Base-by-base conservation (phyloP, 306 rosid species). In the Vigna mungo region DNA sequence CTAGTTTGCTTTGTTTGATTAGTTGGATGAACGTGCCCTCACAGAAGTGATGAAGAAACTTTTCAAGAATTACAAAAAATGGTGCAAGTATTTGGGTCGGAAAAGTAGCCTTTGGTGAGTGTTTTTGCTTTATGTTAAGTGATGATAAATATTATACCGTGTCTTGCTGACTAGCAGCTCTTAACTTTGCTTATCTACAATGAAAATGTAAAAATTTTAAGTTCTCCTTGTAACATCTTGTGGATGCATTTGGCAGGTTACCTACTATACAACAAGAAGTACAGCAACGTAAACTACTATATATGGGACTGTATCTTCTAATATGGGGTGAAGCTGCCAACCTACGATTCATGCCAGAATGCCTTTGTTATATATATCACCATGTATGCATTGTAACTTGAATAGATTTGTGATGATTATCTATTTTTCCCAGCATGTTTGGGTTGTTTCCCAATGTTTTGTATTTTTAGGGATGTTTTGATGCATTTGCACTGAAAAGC, bases 311-410 rank as follows among this genome's bases (percentile, higher is more conserved):
- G 21, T 95, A 95, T 89, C 99, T 95, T 85, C 85, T 95, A 56
- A 95, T 95, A 78, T 96, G 99, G 99, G 99, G 99, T 54, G 99
- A 96, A 89, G 99, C 99, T 1, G 99, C 99, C 78, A 96, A 96
- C 87, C 85, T 96, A 82, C 88, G 98, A 88, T 96, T 96, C 91
- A 96, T 96, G 99, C 99, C 99, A 23, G 98, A 96, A 89, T 96
- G 99, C 80, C 97, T 96, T 76, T 96, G 99, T 85, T 96, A 96
- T 78, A 92, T 96, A 53, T 96, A 96, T 88, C 98, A 96, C 81
- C 98, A 92, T 83, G 99, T 96, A 91, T 75, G 91, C 53, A 62
- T 51, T 67, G 39, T 54, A 56, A 43, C 64, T 34, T 55, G 2
- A 80, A 61, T 23, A 13, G 25, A 58, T 34, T 51, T 66, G 47